phyloP scores from a whole-genome alignment of 2,329 filamentous ascomycete genomes.

The Dactylellina leptospora region DNA sequence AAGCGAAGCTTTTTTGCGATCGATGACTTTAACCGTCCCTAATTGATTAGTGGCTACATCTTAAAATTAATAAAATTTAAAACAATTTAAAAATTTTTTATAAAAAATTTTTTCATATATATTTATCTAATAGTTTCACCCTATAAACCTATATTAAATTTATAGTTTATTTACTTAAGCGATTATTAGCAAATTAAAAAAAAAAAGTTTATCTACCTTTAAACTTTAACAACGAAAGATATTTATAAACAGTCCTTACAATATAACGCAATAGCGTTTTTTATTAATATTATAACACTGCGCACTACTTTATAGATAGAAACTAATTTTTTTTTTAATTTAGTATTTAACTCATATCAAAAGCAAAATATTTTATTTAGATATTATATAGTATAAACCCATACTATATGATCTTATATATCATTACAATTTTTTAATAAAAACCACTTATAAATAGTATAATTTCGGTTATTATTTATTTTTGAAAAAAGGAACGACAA shows the following conservation, averaged over 20 bases:
- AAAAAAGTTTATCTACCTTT: not conserved
- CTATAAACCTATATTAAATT: slow-evolving; percentile 25
- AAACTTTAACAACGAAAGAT: not conserved
- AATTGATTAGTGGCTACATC: too few species aligned
- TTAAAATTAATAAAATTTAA: too few species aligned
- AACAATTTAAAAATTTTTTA: too few species aligned
- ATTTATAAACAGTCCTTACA: not conserved
- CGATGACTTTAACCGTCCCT: too few species aligned
- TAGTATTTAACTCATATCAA: not conserved
- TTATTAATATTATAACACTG: too few species aligned
- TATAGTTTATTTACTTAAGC: slow-evolving; percentile 14
- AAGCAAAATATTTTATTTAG: not conserved
- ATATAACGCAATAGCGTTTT: not conserved
- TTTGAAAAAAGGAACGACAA: slow-evolving; percentile 31
- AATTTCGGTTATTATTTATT: slow-evolving; percentile 26
- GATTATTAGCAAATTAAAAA: slow-evolving; percentile 13
- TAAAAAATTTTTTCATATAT: too few species aligned
- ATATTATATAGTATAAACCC: not conserved
- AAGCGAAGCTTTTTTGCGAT: too few species aligned
- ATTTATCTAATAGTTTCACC: slow-evolving; percentile 23
- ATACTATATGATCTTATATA: slow-evolving; percentile 7
- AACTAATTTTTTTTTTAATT: not conserved
- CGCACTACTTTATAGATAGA: not conserved
- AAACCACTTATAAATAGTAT: not conserved
- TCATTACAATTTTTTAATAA: slow-evolving; percentile 7